A percentile compares a stretch with the other conserved stretches of the same genome.
phyloP scores from a whole-genome alignment of 805 yeast species.

The Saccharomyces jurei region DNA sequence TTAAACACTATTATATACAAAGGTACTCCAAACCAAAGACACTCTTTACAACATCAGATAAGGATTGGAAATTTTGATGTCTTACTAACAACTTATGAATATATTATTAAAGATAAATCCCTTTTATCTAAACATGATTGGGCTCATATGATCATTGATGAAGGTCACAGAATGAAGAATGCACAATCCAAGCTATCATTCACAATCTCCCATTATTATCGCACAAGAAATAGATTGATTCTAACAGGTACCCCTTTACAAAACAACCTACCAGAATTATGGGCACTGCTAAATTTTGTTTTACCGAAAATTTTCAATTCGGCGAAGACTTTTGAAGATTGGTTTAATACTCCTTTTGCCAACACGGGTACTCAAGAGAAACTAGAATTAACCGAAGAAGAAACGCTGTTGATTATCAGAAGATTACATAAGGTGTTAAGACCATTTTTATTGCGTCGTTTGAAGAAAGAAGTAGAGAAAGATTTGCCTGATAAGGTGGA shows the following conservation, averaged over 20 bases:
- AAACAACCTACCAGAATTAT: slow-evolving; percentile 74
- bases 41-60: slow-evolving; percentile 53
- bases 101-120: slow-evolving; percentile 70
- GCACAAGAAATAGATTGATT: slow-evolving; percentile 68
- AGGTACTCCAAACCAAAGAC: slow-evolving; percentile 70
- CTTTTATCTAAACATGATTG: slow-evolving; percentile 59
- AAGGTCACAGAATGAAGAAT: slow-evolving; percentile 85
- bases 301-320: slow-evolving; percentile 80
- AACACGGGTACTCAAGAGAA: slow-evolving; percentile 78
- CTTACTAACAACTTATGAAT: slow-evolving; percentile 72
- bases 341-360: slow-evolving; percentile 87
- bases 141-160: slow-evolving; percentile 86
- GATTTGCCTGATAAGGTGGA: slow-evolving; percentile 81
- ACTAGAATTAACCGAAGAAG: slow-evolving; percentile 78
- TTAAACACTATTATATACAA: slow-evolving; percentile 65
- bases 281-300: slow-evolving; percentile 78
- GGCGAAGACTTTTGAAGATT: slow-evolving; percentile 77
- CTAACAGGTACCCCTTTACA: slow-evolving; percentile 86
- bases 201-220: slow-evolving; percentile 64
- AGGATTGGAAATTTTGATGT: slow-evolving; percentile 67
- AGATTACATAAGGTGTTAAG: slow-evolving; percentile 80
- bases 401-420: slow-evolving; percentile 68
- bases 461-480: slow-evolving; percentile 81
- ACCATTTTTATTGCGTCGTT: slow-evolving; percentile 75
- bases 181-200: slow-evolving; percentile 64